Evolutionary conservation across 1,284 basidiomycete genomes (phyloP).

Genomic region (Ceratobasidium sp.): DNA sequence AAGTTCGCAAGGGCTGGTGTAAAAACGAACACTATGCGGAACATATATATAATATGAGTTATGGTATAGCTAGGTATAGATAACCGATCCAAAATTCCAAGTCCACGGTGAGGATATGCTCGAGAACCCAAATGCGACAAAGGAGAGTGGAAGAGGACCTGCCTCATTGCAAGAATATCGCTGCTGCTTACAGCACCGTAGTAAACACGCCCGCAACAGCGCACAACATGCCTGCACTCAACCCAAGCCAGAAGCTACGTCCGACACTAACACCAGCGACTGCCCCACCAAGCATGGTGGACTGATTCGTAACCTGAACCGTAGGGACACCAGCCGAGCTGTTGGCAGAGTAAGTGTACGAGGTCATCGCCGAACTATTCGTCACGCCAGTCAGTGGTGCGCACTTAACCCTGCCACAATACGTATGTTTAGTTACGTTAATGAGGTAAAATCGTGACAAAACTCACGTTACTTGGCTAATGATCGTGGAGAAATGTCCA

Average conservation of each 20-base stretch:
- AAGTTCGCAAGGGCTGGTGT: neutral
- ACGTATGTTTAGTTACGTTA: neutral
- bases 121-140: slow-evolving; percentile 2
- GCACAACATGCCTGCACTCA: slow-evolving; percentile 36
- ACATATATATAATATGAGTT: slow-evolving; percentile 15
- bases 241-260: slow-evolving; percentile 35
- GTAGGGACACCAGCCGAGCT: slow-evolving; percentile 52
- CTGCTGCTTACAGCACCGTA: slow-evolving; percentile 13
- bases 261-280: slow-evolving; percentile 25
- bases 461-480: slow-evolving; percentile 65
- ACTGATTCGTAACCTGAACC: slow-evolving; percentile 45
- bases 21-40: neutral
- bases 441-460: neutral
- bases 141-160: slow-evolving; percentile 29
- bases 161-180: slow-evolving; percentile 2
- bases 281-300: slow-evolving; percentile 35
- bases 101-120: slow-evolving; percentile 4
- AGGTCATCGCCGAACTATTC: slow-evolving; percentile 51
- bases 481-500: slow-evolving; percentile 73
- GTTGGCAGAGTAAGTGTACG: slow-evolving; percentile 74
- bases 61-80: slow-evolving; percentile 15
- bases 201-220: slow-evolving; percentile 38
- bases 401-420: slow-evolving; percentile 20
- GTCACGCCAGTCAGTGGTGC: slow-evolving; percentile 27
- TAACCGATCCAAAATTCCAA: slow-evolving; percentile 9